Percentiles rank a stretch among this genome's conserved stretches.
Conservation (phyloP, 129 eudicot genomes). For the Cynara cardunculus region DNA sequence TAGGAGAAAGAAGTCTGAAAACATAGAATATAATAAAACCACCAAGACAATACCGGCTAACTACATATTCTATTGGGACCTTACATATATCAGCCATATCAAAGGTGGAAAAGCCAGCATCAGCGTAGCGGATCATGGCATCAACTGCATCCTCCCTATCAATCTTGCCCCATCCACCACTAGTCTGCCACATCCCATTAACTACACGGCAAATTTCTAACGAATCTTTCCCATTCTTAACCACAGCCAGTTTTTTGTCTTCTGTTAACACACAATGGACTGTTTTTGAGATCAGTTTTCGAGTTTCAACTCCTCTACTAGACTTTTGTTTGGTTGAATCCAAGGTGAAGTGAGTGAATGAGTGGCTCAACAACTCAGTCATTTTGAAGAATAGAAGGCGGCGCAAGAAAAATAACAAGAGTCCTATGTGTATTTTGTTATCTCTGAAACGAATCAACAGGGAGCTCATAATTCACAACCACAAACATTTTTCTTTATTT, state of each 20-base stretch:
- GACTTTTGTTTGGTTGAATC: conserved; percentile 19
- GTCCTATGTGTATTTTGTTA: not conserved
- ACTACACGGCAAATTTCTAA: conserved; percentile 62
- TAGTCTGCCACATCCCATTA: conserved; percentile 88
- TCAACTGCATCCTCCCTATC: conserved; percentile 53
- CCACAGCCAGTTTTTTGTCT: conserved; percentile 40
- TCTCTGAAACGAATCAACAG: not conserved
- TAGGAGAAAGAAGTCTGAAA: not conserved
- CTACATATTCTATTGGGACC: conserved; percentile 9
- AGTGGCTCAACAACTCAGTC: conserved; percentile 34
- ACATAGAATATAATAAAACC: not conserved
- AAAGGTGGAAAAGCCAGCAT: conserved; percentile 65
- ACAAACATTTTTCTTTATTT: not conserved
- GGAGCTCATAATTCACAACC: not conserved
- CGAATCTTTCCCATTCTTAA: conserved; percentile 71
- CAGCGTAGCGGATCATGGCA: conserved; percentile 72
- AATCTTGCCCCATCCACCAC: conserved; percentile 81
- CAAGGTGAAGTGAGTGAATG: conserved; percentile 33
- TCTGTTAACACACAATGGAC: conserved; percentile 42
- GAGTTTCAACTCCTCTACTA: conserved; percentile 12
- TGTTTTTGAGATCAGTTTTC: conserved; percentile 22
- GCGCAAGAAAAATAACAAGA: not conserved
- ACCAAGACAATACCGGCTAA: not conserved
- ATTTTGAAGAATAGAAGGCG: conserved; percentile 20
- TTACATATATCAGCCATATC: conserved; percentile 88